Percentiles rank a stretch among this genome's conserved stretches.
phyloP scores from a whole-genome alignment of 2,329 filamentous ascomycete genomes.

The Trichoderma gracile region DNA sequence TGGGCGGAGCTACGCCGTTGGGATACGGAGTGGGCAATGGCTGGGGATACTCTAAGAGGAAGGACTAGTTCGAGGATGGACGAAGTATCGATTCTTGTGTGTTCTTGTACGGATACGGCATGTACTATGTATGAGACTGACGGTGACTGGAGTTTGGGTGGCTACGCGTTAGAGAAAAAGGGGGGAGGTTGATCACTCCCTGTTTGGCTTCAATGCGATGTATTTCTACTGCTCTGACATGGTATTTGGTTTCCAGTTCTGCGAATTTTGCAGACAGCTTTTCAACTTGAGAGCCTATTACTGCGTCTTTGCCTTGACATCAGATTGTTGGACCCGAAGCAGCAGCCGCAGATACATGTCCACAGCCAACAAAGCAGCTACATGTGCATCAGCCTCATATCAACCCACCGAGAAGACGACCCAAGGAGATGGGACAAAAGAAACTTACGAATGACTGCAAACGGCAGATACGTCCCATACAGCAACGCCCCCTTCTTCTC shows the following conservation, averaged over 20 bases:
- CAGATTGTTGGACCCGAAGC: constrained; percentile 41
- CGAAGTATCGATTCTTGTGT: not conserved
- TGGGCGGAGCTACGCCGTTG: constrained; percentile 60
- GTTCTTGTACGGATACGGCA: constrained; percentile 5
- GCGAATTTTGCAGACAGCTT: no score
- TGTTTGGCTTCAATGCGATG: constrained; percentile 1
- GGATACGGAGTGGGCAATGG: constrained; percentile 61
- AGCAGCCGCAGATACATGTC: constrained; percentile 59
- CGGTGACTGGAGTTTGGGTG: constrained; percentile 22
- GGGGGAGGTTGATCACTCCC: not conserved
- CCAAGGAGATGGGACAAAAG: no score
- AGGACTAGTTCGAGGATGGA: constrained; percentile 33
- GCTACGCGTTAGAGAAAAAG: constrained; percentile 10
- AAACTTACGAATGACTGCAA: constrained; percentile 54
- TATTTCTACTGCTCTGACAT: not conserved
- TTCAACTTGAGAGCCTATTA: not conserved
- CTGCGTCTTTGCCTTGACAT: constrained; percentile 43
- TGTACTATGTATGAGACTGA: constrained; percentile 9
- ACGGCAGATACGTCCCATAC: constrained; percentile 54
- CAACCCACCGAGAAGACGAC: not conserved
- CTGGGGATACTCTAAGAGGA: constrained; percentile 60
- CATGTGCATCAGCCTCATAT: not conserved
- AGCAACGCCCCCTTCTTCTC: constrained; percentile 50
- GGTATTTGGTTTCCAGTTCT: not conserved
- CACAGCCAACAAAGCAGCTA: constrained; percentile 52